These are phyloP conservation scores for Penicillium sp. DNA, from an alignment of 2,329 filamentous ascomycete species.

Conservation along the genomic window DNA sequence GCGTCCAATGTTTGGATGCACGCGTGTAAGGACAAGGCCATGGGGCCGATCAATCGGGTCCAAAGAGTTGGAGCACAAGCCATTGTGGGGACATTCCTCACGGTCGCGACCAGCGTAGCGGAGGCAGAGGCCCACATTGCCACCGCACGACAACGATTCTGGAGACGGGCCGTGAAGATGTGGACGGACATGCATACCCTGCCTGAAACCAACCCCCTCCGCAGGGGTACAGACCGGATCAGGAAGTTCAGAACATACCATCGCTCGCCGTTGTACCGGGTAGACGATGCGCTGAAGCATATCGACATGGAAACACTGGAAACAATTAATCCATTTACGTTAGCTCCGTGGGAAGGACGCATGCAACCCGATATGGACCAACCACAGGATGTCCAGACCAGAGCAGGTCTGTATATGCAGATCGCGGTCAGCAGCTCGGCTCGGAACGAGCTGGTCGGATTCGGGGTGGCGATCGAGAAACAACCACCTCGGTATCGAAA, in stretches of 20 bases:
- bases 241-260: slow-evolving; percentile 16
- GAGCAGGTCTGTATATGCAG: slow-evolving; percentile 6
- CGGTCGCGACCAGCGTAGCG: slow-evolving; percentile 22
- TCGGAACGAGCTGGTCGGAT: not conserved
- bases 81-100: slow-evolving; percentile 22
- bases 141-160: slow-evolving; percentile 14
- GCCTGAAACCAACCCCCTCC: slow-evolving; percentile 13
- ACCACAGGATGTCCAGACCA: slow-evolving; percentile 1
- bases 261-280: slow-evolving; percentile 14
- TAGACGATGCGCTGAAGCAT: slow-evolving; percentile 16
- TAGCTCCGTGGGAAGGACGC: slow-evolving; percentile 7
- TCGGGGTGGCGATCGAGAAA: not conserved
- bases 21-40: slow-evolving; percentile 11
- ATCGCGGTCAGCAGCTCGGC: slow-evolving; percentile 18
- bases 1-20: slow-evolving; percentile 27
- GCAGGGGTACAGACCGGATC: slow-evolving; percentile 15
- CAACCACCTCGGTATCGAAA: slow-evolving; percentile 32
- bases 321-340: slow-evolving; percentile 13
- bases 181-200: slow-evolving; percentile 14
- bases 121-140: slow-evolving; percentile 23
- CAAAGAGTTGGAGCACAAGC: slow-evolving; percentile 25
- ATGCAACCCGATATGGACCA: slow-evolving; percentile 1
- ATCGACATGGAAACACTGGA: slow-evolving; percentile 12
- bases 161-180: slow-evolving; percentile 17
- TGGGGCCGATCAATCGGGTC: slow-evolving; percentile 19